Evolutionary conservation across 192 early-diverging fungal genomes (phyloP), one percentile per base, ranked within the genome.

Genomic region (Umbelopsis sp.): DNA sequence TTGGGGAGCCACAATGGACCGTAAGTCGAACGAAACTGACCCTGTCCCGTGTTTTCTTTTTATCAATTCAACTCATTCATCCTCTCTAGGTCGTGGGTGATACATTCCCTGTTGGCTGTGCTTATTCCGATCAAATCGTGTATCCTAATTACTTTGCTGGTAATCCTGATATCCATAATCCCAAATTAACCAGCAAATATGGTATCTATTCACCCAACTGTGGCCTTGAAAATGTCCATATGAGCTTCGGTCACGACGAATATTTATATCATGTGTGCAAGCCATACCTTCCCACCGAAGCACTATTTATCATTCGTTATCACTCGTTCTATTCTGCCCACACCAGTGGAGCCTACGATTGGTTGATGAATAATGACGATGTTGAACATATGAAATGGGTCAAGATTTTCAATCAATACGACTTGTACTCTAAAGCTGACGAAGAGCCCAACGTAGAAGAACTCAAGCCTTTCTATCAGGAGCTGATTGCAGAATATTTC

Each of bases 241-340:
- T 87, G 73, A 72, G 74, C 21, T 87, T 71, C 66, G 86, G 86
- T 51, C 85, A 87, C 72, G 86, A 87, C 34, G 86, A 87, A 53
- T 87, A 87, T 43, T 44, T 87, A 21, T 87, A 84, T 52, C 74
- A 82, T 11, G 83, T 87, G 3, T 62, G 72, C 26, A 81, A 81
- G 44, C 22, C 77, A 10, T 78, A 81, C 68, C 43, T 87, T 11
- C 85, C 86, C 4, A 14, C 47, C 4, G 76, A 87, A 53, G 82
- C 77, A 0, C 43, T 75, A 10, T 81, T 79, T 49, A 77, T 87
- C 17, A 80, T 87, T 65, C 70, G 86, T 8, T 87, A 74, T 65
- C 86, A 87, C 67, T 85, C 83, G 2, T 87, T 85, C 62, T 87
- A 87, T 56, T 34, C 83, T 12, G 73, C 67, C 24, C 86, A 87